These are phyloP conservation scores for Paxillus ammoniavirescens DNA, from an alignment of 768 basidiomycete genomes.

Conservation along the genomic window DNA sequence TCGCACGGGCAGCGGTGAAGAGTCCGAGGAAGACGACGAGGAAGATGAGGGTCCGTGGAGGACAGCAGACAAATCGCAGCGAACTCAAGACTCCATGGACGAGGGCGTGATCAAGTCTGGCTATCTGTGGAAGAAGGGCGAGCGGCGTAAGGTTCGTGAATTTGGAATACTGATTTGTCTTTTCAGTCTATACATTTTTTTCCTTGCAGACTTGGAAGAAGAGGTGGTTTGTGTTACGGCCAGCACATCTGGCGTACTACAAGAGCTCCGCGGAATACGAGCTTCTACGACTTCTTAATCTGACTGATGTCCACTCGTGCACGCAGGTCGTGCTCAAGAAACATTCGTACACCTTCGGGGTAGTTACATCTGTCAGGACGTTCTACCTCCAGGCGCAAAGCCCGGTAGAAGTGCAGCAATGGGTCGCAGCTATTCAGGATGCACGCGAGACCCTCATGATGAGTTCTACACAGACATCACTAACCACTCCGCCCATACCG, in stretches of 20 bases:
- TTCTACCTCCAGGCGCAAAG: slow-evolving; percentile 86
- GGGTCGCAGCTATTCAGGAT: slow-evolving; percentile 82
- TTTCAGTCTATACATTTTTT: slow-evolving; percentile 3
- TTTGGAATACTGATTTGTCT: not conserved
- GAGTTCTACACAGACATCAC: slow-evolving; percentile 58
- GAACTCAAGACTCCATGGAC: slow-evolving; percentile 50
- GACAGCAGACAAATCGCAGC: slow-evolving; percentile 43
- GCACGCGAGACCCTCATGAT: slow-evolving; percentile 64
- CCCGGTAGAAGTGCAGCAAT: slow-evolving; percentile 69
- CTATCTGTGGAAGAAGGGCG: slow-evolving; percentile 97
- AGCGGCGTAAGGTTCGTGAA: slow-evolving; percentile 82
- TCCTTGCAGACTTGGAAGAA: slow-evolving; percentile 90
- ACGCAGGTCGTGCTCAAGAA: slow-evolving; percentile 86
- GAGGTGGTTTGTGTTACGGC: slow-evolving; percentile 94
- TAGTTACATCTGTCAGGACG: slow-evolving; percentile 87
- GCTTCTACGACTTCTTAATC: slow-evolving; percentile 82
- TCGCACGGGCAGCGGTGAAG: slow-evolving; percentile 67
- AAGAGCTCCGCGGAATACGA: slow-evolving; percentile 95
- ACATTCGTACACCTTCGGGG: slow-evolving; percentile 85
- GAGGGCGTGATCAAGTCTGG: slow-evolving; percentile 85
- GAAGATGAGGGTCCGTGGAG: slow-evolving; percentile 68
- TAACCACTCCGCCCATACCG: slow-evolving; percentile 49
- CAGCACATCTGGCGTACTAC: slow-evolving; percentile 94
- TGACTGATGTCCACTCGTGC: slow-evolving; percentile 87
- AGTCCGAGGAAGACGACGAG: slow-evolving; percentile 74